Percentiles rank a stretch among this genome's conserved stretches.
These are phyloP conservation scores for Rhizomucor miehei DNA, from an alignment of 371 early-diverging fungal genomes.

Conservation along the genomic window DNA sequence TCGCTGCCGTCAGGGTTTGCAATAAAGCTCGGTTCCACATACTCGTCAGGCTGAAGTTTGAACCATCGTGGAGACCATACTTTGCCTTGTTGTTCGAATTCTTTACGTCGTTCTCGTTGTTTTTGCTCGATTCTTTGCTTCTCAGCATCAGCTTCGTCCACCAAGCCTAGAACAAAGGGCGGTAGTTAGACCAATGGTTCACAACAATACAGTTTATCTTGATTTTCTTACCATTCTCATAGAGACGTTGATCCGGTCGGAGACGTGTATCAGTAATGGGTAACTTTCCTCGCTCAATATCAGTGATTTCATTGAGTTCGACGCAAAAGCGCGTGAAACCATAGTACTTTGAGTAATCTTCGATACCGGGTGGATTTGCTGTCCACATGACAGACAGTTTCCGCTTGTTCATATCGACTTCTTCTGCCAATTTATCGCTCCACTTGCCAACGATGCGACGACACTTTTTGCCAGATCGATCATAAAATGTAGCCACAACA, in stretches of 20 bases:
- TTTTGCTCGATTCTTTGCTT: conserved; percentile 84
- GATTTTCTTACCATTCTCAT: conserved; percentile 66
- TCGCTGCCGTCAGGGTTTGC: conserved; percentile 36
- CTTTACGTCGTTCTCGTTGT: conserved; percentile 76
- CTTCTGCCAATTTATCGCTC: conserved; percentile 55
- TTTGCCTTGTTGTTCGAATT: conserved; percentile 59
- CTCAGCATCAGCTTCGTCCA: conserved; percentile 79
- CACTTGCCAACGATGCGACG: conserved; percentile 58
- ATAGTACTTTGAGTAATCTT: conserved; percentile 74
- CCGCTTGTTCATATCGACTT: conserved; percentile 43
- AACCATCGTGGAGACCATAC: conserved; percentile 79
- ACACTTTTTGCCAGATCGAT: conserved; percentile 44
- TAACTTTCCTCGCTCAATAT: conserved; percentile 52
- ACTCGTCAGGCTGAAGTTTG: conserved; percentile 25
- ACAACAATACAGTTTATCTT: no score
- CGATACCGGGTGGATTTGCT: conserved; percentile 59
- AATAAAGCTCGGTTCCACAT: conserved; percentile 11
- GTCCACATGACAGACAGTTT: conserved; percentile 79
- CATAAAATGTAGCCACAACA: conserved; percentile 58
- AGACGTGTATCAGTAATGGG: conserved; percentile 88
- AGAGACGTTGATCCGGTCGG: conserved; percentile 85
- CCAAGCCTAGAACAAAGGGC: conserved; percentile 27
- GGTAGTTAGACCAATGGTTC: no score
- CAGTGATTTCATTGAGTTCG: conserved; percentile 78
- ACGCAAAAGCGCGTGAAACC: conserved; percentile 86